Evolutionary conservation across 257 asterid genomes (phyloP).

Genomic region (Apocynum venetum): DNA sequence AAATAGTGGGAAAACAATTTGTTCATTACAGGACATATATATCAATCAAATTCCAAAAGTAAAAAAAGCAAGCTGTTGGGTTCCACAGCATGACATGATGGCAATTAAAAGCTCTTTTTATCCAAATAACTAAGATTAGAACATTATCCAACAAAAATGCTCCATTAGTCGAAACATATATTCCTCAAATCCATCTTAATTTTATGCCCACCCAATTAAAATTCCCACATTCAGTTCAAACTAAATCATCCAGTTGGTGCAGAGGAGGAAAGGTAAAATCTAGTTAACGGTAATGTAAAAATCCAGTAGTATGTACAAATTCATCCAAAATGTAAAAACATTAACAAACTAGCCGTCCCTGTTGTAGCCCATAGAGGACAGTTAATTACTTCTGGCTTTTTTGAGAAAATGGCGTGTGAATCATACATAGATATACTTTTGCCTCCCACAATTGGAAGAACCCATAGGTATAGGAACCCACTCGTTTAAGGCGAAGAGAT

Average conservation of each 20-base stretch:
- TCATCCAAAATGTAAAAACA: background rate
- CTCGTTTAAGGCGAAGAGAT: background rate
- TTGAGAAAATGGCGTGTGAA: background rate
- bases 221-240: background rate
- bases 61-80: background rate
- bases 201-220: background rate
- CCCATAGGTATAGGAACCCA: background rate
- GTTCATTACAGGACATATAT: too few relatives aligned
- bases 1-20: too few relatives aligned
- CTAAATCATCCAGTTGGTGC: background rate
- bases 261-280: background rate
- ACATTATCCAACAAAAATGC: background rate
- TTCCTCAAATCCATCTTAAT: background rate
- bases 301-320: background rate
- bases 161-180: background rate
- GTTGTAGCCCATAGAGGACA: background rate
- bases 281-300: too few relatives aligned
- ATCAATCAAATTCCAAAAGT: background rate
- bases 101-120: background rate
- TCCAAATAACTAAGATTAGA: background rate
- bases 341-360: background rate
- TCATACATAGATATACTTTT: background rate
- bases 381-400: background rate
- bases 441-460: background rate
- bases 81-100: background rate